Base-by-base conservation (phyloP, 306 rosid species). In the Sophora flavescens region DNA sequence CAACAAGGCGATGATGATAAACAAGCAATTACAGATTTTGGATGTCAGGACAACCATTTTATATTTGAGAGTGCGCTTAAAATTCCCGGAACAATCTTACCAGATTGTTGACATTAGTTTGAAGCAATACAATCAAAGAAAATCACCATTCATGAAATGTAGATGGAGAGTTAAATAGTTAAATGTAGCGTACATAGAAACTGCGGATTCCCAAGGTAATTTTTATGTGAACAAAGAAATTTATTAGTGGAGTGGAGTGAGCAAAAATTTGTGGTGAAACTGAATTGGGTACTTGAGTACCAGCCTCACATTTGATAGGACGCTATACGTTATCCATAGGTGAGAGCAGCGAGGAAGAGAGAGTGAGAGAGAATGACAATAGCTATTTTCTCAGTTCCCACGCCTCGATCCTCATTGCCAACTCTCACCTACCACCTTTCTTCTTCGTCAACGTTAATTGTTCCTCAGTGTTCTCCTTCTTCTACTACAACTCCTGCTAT, bases 401-500 rank as follows among this genome's bases (percentile, higher is more conserved):
- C 83, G 13, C 84, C 84, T 77, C 85, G 59, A 45, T 71, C 84
- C 14, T 57, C 85, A 58, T 64, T 69, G 70, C 82, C 65, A 72
- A 11, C 80, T 82, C 54, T 85, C 5, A 33, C 75, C 7, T 45
- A 53, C 81, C 76, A n/a, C n/a, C n/a, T 70, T 1, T 72, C 45
- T 76, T 80, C 75, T 8, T 44, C 74, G 1, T 44, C 74, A 2
- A 88, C 65, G 78, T 35, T 68, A 47, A 17, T 45, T 68, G 68
- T 58, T 74, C 78, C 83, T 76, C 78, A 71, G 12, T 85, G 79
- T 63, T 83, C 90, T 58, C 77, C 90, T 66, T 82, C 93, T 51
- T 63, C 91, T 13, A 56, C 92, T 83, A 1, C 91, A 44, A 51
- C 93, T 80, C 62, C 91, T 36, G 83, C 80, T 48, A 82, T 78